phyloP scores from a whole-genome alignment of 805 yeast species.

The Jamesozyma lodderae region DNA sequence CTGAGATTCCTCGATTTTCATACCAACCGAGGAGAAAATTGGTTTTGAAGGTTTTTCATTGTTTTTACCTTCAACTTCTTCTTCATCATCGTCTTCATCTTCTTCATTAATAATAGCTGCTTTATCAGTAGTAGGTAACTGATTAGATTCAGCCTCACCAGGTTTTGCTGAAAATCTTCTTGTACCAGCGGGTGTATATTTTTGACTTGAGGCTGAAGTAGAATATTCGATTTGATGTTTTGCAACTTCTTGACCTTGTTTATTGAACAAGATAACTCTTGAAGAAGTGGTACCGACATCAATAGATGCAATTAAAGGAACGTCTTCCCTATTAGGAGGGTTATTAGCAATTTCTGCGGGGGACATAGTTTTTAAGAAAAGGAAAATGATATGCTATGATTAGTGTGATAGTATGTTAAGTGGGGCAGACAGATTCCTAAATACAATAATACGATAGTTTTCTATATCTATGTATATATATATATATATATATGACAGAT shows the following conservation, averaged over 20 bases:
- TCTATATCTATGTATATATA: no score
- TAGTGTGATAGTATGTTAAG: no score
- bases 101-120: slow-evolving; percentile 7
- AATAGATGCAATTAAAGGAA: slow-evolving; percentile 54
- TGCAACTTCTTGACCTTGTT: slow-evolving; percentile 68
- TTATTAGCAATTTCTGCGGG: no score
- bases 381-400: no score
- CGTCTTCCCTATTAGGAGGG: not conserved
- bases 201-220: slow-evolving; percentile 54
- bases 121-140: not conserved
- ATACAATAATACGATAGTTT: no score
- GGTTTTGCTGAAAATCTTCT: slow-evolving; percentile 31
- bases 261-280: slow-evolving; percentile 71
- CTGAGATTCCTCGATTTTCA: slow-evolving; percentile 52
- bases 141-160: slow-evolving; percentile 4
- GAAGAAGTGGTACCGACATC: slow-evolving; percentile 93
- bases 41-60: slow-evolving; percentile 34
- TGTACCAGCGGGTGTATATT: slow-evolving; percentile 38
- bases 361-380: no score
- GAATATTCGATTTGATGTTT: slow-evolving; percentile 86
- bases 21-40: slow-evolving; percentile 66
- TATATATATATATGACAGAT: no score
- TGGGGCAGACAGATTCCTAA: no score
- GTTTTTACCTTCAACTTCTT: no score
- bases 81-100: not conserved